These are phyloP conservation scores for Cenchrus fungigraminus DNA, from an alignment of 176 grass and related monocot species.

Conservation along the genomic window DNA sequence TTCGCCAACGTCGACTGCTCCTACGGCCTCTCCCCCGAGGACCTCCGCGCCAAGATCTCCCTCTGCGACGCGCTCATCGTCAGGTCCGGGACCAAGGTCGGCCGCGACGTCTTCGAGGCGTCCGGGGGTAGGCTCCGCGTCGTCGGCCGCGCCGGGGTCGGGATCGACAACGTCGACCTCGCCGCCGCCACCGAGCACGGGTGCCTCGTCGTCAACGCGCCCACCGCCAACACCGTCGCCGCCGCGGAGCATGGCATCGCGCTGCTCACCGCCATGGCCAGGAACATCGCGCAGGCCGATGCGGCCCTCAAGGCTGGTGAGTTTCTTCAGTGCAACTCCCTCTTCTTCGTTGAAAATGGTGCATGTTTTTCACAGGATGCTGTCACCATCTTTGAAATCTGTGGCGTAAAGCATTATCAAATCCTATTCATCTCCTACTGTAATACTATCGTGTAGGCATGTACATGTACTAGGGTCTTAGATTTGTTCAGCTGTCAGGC, in stretches of 20 bases:
- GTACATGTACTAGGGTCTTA: not conserved
- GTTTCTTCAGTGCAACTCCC: not conserved
- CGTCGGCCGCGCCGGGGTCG: slow-evolving; percentile 76
- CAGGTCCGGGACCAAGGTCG: slow-evolving; percentile 76
- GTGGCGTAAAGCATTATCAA: not conserved
- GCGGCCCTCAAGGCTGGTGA: slow-evolving; percentile 79
- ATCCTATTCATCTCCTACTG: not conserved
- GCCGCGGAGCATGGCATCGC: slow-evolving; percentile 85
- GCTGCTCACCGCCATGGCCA: slow-evolving; percentile 70
- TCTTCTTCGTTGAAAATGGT: not conserved
- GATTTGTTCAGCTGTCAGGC: not conserved
- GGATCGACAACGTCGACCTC: slow-evolving; percentile 95
- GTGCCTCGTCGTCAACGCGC: slow-evolving; percentile 90
- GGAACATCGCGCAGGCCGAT: slow-evolving; percentile 85
- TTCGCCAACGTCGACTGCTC: slow-evolving; percentile 91
- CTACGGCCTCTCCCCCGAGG: slow-evolving; percentile 80
- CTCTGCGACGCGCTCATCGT: slow-evolving; percentile 92
- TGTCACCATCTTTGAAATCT: not conserved
- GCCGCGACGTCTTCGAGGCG: slow-evolving; percentile 74
- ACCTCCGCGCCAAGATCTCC: slow-evolving; percentile 83
- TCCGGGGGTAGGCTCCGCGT: slow-evolving; percentile 69
- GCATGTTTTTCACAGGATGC: not conserved
- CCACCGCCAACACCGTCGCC: slow-evolving; percentile 84
- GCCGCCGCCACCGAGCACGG: slow-evolving; percentile 87
- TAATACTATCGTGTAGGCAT: slow-evolving; percentile 16